Percentiles rank a stretch among this genome's conserved stretches.
Evolutionary conservation across 805 yeast genomes (phyloP).

Genomic region (Blastobotrys mokoenaii): DNA sequence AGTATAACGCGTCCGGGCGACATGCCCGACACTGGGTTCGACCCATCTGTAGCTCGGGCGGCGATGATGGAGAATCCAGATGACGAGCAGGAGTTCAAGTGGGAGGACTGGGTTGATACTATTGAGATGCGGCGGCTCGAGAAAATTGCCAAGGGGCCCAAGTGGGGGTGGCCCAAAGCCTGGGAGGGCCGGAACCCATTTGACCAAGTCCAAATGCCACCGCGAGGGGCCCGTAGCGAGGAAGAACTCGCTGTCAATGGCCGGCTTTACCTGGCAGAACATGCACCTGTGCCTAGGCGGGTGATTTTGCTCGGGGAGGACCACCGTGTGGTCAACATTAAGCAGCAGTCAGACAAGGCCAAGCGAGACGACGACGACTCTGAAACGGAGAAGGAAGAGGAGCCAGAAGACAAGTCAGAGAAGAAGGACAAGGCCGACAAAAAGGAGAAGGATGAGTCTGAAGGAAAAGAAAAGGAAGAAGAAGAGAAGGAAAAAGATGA

Average conservation of each 20-base stretch:
- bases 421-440: constrained; percentile 10
- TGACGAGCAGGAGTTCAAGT: constrained; percentile 16
- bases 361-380: constrained; percentile 12
- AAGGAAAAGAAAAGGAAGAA: constrained; percentile 2
- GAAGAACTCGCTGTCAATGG: constrained; percentile 13
- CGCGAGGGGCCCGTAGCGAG: constrained; percentile 8
- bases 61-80: constrained; percentile 3
- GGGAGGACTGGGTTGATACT: constrained; percentile 27
- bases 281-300: constrained; percentile 11
- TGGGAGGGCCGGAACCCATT: constrained; percentile 6
- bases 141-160: constrained; percentile 4
- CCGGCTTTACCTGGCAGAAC: constrained; percentile 12
- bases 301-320: constrained; percentile 16
- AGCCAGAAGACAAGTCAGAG: too few relatives aligned
- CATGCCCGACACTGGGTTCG: constrained; percentile 7
- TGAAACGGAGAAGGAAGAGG: constrained; percentile 13
- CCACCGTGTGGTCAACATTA: constrained; percentile 2
- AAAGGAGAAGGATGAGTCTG: constrained; percentile 8
- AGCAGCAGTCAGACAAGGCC: constrained; percentile 7
- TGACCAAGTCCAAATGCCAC: constrained; percentile 11
- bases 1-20: neutral
- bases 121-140: constrained; percentile 7
- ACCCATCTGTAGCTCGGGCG: constrained; percentile 7
- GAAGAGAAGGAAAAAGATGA: constrained; percentile 1
- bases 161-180: constrained; percentile 4